Evolutionary conservation across 2,329 filamentous ascomycete species (phyloP), one percentile per base, ranked within the genome.

Genomic region (Aspergillus jensenii): DNA sequence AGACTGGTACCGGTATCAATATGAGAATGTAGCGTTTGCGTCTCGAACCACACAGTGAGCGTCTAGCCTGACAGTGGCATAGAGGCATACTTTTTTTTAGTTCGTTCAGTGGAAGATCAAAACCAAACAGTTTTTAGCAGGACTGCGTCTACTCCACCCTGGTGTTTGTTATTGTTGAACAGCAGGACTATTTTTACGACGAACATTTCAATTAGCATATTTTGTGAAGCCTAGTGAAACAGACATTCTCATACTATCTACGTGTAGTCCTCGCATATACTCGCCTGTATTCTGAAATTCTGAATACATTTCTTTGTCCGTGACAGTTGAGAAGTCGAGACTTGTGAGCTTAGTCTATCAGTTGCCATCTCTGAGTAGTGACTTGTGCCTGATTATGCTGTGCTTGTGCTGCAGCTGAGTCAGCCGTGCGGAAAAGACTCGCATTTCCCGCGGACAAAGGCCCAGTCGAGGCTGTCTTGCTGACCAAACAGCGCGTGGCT

Each of bases 71-170:
- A 59, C 67, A 63, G 69, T 75, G 71, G 68, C 69, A 61, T 65
- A 67, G 73, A 72, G 69, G 76, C 71, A 68, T 76, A 72, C 68
- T 73, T 72, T 71, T 74, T 72, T 67, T 68, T 66, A 48, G 70
- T 73, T 76, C 74, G 73, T 75, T 76, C 73, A 69, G 76, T 78
- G 76, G 76, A 68, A 78, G 73, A 78, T 71, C 73, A 75, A 78
- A 76, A 72, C 73, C 69, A 72, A 72, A 72, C 75, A 75, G 76
- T 76, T 78, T 78, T 76, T 78, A 78, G 76, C 76, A 78, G 76
- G 68, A 69, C 76, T 75, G 76, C 76, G 76, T 78, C 76, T 77
- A 76, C 76, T 78, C 76, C 76, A 78, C 76, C 76, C 76, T 78
- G 73, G 72, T 75, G 71, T 71, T 75, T 68, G 67, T 59, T 56